These are phyloP conservation scores for Chaetomium olivaceum DNA, from an alignment of 2,329 filamentous ascomycete genomes.

Conservation along the genomic window DNA sequence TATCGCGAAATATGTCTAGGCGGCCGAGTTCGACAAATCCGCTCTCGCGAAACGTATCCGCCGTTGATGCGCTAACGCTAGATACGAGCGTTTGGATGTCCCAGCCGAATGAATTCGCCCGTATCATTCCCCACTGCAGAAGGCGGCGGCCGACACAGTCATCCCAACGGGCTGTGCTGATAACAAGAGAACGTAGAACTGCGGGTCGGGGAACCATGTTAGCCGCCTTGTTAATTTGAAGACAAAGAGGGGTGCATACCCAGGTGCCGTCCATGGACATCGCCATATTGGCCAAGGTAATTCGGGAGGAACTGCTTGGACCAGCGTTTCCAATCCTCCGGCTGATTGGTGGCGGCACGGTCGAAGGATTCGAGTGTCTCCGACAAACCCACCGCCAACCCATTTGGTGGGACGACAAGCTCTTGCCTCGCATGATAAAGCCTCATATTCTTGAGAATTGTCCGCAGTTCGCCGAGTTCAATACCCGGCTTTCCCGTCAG, in stretches of 20 bases:
- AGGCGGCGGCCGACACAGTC: slow-evolving; percentile 5
- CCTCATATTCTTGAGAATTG: not conserved
- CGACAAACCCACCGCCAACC: not conserved
- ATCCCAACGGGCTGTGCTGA: slow-evolving; percentile 8
- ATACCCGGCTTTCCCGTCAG: not conserved
- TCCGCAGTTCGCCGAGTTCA: not conserved
- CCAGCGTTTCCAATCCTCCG: slow-evolving; percentile 5
- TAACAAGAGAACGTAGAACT: slow-evolving; percentile 14
- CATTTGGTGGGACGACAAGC: slow-evolving; percentile 5
- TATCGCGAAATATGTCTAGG: slow-evolving; percentile 1
- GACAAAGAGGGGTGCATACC: not conserved
- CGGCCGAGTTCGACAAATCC: not conserved
- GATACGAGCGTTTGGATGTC: not conserved
- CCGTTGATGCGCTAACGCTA: not conserved
- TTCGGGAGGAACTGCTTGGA: not conserved
- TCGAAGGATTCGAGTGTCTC: not conserved
- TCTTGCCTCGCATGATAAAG: not conserved
- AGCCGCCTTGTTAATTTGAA: not conserved
- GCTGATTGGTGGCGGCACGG: not conserved
- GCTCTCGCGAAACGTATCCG: not conserved
- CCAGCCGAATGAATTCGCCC: not conserved
- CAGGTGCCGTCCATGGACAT: not conserved
- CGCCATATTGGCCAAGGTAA: slow-evolving; percentile 1
- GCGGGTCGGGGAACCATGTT: not conserved
- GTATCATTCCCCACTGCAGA: not conserved